A percentile compares a stretch with the other conserved stretches of the same genome.
Conservation (phyloP, 148 eudicot species). For the Polygonum maritimum region DNA sequence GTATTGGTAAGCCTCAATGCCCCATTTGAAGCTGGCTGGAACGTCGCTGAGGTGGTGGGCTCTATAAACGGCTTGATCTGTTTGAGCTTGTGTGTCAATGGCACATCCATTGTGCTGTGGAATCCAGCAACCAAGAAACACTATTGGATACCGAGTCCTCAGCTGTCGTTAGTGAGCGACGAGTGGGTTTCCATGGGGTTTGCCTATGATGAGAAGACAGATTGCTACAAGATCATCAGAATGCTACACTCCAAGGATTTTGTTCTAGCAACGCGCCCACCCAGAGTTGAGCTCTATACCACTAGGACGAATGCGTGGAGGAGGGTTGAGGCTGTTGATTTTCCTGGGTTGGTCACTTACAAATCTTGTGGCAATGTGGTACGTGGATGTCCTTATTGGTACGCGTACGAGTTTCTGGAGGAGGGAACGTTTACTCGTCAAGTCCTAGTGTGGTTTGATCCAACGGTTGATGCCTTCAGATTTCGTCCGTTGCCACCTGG, state of each 20-base stretch:
- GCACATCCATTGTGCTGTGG: background rate
- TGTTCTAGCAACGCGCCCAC: background rate
- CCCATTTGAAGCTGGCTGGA: background rate
- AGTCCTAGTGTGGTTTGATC: background rate
- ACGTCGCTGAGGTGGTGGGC: background rate
- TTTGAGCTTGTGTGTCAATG: background rate
- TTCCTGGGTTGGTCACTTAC: background rate
- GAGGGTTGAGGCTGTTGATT: too few relatives aligned
- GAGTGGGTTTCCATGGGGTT: background rate
- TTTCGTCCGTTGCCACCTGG: background rate
- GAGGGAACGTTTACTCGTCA: background rate
- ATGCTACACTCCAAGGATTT: background rate
- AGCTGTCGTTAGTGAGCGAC: too few relatives aligned
- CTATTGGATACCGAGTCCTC: too few relatives aligned
- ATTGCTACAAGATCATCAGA: slow-evolving; percentile 6
- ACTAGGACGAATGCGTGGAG: too few relatives aligned
- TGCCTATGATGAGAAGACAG: background rate
- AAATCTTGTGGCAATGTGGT: too few relatives aligned
- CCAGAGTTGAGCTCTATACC: background rate
- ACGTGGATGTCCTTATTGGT: too few relatives aligned
- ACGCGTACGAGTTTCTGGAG: too few relatives aligned
- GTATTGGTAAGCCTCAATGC: background rate
- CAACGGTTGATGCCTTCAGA: background rate
- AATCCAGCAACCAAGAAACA: background rate
- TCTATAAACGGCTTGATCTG: slow-evolving; percentile 4